Percentiles rank a stretch among this genome's conserved stretches.
Evolutionary conservation across 2,329 filamentous ascomycete species (phyloP).

Genomic region (Cercospora canescens): DNA sequence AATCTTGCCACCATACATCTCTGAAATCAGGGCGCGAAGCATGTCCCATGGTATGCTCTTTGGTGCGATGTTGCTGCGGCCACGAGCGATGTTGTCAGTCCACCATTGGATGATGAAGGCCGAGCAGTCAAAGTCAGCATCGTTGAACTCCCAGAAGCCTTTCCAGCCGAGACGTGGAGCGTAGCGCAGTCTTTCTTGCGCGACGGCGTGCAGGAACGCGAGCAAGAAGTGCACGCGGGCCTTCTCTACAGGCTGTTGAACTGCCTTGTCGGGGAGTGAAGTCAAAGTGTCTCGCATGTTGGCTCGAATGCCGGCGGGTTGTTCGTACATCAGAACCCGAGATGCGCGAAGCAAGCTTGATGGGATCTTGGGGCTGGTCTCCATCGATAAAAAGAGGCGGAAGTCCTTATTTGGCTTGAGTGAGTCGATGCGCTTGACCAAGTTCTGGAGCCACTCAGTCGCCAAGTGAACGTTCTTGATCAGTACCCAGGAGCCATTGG

Average conservation of each 20-base stretch:
- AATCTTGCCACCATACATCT: conserved; percentile 98
- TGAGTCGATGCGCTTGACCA: conserved; percentile 94
- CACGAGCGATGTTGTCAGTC: conserved; percentile 79
- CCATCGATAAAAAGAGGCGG: conserved; percentile 96
- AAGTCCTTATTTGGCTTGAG: conserved; percentile 93
- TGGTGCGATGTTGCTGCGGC: conserved; percentile 88
- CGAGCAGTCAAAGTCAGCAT: conserved; percentile 98
- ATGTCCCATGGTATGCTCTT: conserved; percentile 96
- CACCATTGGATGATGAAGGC: conserved; percentile 94
- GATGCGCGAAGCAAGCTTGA: conserved; percentile 93
- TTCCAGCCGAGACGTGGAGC: conserved; percentile 95
- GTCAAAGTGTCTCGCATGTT: conserved; percentile 99
- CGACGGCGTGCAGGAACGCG: conserved; percentile 91
- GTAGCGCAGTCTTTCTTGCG: conserved; percentile 92
- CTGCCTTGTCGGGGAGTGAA: conserved; percentile 59
- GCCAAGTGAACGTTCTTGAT: conserved; percentile 99
- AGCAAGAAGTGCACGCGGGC: conserved; percentile 85
- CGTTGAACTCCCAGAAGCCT: conserved; percentile 99
- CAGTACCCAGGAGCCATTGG: conserved; percentile 91
- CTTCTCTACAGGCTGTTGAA: conserved; percentile 86
- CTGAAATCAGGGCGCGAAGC: conserved; percentile 83
- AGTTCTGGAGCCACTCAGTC: conserved; percentile 91
- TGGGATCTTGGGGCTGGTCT: conserved; percentile 93
- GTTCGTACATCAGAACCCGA: conserved; percentile 94
- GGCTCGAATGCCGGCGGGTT: conserved; percentile 90